Percentiles rank a stretch among this genome's conserved stretches.
phyloP scores from a whole-genome alignment of 1,139 yeast genomes.

The Yamadazyma mexicana region DNA sequence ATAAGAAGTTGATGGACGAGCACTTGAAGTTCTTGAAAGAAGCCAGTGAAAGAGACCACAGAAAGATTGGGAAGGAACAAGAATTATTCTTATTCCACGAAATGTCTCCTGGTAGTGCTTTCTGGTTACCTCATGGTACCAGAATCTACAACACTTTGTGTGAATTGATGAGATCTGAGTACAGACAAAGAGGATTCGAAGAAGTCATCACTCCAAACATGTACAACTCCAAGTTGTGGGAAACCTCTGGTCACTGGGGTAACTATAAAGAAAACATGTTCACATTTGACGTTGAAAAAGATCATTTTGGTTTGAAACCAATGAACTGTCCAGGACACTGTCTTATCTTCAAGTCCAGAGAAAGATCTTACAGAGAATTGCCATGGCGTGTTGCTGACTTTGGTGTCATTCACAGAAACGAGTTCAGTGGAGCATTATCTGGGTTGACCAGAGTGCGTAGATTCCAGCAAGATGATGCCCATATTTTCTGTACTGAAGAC shows the following conservation, averaged over 20 bases:
- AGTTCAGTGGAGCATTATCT: constrained; percentile 79
- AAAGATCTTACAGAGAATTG: constrained; percentile 88
- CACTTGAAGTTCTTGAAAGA: constrained; percentile 94
- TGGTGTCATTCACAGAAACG: constrained; percentile 94
- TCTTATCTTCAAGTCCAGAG: constrained; percentile 80
- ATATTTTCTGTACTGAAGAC: constrained; percentile 88
- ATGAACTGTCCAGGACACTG: constrained; percentile 99
- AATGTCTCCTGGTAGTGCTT: constrained; percentile 95
- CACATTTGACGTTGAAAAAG: constrained; percentile 45
- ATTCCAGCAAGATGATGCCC: constrained; percentile 99
- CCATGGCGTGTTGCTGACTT: constrained; percentile 97
- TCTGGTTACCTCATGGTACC: constrained; percentile 98
- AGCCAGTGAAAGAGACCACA: constrained; percentile 96
- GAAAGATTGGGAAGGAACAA: constrained; percentile 95
- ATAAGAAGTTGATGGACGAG: constrained; percentile 93
- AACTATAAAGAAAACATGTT: constrained; percentile 97
- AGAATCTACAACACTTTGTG: constrained; percentile 87
- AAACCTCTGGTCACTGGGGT: constrained; percentile 94
- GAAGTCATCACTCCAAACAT: constrained; percentile 98
- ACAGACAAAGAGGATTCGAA: constrained; percentile 88
- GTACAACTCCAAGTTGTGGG: constrained; percentile 96
- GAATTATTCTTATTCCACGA: constrained; percentile 94
- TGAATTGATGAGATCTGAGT: constrained; percentile 76
- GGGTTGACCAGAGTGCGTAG: constrained; percentile 96
- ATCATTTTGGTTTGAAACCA: constrained; percentile 80